phyloP scores from a whole-genome alignment of 2,329 filamentous ascomycete genomes.

The Torrubiella hemipterigena region DNA sequence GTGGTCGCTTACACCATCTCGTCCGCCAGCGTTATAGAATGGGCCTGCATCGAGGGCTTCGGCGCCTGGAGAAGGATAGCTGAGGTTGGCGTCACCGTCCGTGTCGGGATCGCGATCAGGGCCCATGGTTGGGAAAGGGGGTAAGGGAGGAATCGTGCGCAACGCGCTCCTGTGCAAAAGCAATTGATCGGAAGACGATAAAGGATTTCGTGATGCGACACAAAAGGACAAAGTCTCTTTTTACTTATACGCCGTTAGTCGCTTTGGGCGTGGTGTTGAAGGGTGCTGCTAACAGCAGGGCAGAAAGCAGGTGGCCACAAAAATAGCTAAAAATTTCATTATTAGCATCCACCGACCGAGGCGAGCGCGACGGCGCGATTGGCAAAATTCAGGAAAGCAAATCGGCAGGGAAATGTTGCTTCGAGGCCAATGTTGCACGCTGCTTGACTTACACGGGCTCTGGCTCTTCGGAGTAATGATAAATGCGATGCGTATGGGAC shows the following conservation, averaged over 20 bases:
- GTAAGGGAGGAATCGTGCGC: background rate
- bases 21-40: conserved; percentile 29
- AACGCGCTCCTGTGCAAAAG: no score
- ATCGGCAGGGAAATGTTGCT: background rate
- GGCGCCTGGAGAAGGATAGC: conserved; percentile 33
- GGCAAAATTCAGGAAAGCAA: no score
- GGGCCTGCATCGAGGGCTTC: conserved; percentile 29
- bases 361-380: no score
- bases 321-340: no score
- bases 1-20: conserved; percentile 19
- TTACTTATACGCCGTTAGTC: no score
- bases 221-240: no score
- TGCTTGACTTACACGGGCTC: conserved; percentile 21
- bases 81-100: conserved; percentile 22
- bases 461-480: conserved; percentile 18
- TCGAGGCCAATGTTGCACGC: conserved; percentile 2
- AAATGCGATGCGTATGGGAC: conserved; percentile 30
- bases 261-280: no score
- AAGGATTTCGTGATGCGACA: no score
- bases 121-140: conserved; percentile 14
- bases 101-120: conserved; percentile 21
- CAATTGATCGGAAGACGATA: no score
- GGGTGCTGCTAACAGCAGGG: no score
- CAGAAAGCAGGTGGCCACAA: no score
- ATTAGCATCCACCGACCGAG: no score